phyloP scores from a whole-genome alignment of 306 rosid species.

The Cicer pinnatifidum region DNA sequence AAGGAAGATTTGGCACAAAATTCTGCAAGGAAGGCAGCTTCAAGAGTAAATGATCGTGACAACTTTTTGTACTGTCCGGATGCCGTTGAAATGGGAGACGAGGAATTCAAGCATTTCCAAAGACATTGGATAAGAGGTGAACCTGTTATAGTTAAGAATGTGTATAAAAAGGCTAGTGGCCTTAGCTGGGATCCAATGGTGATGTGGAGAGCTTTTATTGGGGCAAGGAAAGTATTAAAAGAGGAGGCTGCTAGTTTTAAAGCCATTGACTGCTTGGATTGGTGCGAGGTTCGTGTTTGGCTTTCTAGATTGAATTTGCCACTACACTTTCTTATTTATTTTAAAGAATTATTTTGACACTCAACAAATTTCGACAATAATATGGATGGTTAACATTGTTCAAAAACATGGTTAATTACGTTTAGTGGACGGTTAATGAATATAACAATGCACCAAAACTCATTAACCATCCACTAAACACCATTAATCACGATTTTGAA shows the following conservation, averaged over 20 bases:
- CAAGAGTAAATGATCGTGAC: conserved; percentile 53
- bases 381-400: too few species aligned
- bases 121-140: conserved; percentile 70
- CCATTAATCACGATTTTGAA: too few species aligned
- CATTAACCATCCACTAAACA: too few species aligned
- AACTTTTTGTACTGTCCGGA: conserved; percentile 67
- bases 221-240: conserved; percentile 54
- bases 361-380: too few species aligned
- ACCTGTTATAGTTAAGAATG: conserved; percentile 63
- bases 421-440: too few species aligned
- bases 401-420: too few species aligned
- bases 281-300: conserved; percentile 54
- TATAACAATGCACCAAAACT: too few species aligned
- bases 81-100: conserved; percentile 48
- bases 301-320: conserved; percentile 34
- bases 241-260: conserved; percentile 53
- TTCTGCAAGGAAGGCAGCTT: conserved; percentile 61
- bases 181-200: conserved; percentile 85
- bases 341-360: background rate
- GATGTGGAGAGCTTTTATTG: conserved; percentile 69
- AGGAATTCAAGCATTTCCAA: conserved; percentile 61
- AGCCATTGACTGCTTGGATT: conserved; percentile 64
- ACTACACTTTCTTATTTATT: background rate
- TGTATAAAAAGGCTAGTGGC: conserved; percentile 59
- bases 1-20: conserved; percentile 39